Evolutionary conservation across 179 eudicot genomes (phyloP).

Genomic region (Monotropa hypopitys): DNA sequence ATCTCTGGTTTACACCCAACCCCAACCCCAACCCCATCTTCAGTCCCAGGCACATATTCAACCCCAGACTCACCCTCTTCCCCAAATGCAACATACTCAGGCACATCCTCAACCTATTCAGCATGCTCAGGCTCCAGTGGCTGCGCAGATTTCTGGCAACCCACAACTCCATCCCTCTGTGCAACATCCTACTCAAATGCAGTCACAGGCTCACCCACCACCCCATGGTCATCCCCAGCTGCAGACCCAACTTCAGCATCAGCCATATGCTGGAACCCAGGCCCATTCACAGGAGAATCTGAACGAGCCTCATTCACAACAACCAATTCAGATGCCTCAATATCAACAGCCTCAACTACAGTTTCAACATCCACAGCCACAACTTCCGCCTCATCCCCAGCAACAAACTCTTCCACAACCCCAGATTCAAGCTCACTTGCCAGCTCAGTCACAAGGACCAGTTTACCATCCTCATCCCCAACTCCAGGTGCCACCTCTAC

Average conservation of each 20-base stretch:
- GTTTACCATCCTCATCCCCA: conserved; percentile 32
- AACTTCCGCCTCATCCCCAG: conserved; percentile 24
- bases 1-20: conserved; percentile 22
- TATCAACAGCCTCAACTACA: conserved; percentile 26
- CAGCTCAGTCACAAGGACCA: conserved; percentile 4
- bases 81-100: conserved; percentile 7
- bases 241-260: conserved; percentile 21
- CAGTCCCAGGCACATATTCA: conserved; percentile 23
- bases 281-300: conserved; percentile 8
- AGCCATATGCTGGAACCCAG: conserved; percentile 19
- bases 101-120: conserved; percentile 17
- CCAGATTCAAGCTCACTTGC: background rate
- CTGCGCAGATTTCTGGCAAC: conserved; percentile 3
- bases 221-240: conserved; percentile 19
- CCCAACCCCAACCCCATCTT: conserved; percentile 18
- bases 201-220: conserved; percentile 13
- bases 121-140: conserved; percentile 8
- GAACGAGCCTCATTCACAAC: conserved; percentile 24
- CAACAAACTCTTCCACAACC: background rate
- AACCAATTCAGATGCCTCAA: conserved; percentile 20
- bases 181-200: conserved; percentile 10
- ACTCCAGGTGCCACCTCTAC: conserved; percentile 22
- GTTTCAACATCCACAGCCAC: conserved; percentile 26
- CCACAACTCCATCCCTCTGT: conserved; percentile 5
- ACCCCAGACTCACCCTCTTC: conserved; percentile 7